Percentiles rank a stretch among this genome's conserved stretches.
Evolutionary conservation across 345 rosid genomes (phyloP).

Genomic region (Aquilaria sinensis): DNA sequence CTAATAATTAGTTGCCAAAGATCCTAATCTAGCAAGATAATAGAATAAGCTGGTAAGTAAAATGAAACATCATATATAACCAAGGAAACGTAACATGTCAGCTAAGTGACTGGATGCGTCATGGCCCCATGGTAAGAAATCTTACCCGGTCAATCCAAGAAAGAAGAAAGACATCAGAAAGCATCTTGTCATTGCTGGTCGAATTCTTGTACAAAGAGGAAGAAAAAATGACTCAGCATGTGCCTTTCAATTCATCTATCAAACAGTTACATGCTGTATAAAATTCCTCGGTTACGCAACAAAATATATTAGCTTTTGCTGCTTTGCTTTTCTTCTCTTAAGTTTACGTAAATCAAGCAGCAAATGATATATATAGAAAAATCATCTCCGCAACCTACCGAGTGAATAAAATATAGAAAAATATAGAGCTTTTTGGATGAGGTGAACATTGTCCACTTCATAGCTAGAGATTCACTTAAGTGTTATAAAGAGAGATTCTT

Average conservation of each 20-base stretch:
- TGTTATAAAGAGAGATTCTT: too few relatives aligned
- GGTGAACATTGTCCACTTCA: background rate
- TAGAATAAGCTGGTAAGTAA: slow-evolving; percentile 2
- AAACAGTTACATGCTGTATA: too few relatives aligned
- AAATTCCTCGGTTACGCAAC: too few relatives aligned
- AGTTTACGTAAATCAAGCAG: too few relatives aligned
- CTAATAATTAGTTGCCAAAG: slow-evolving; percentile 94
- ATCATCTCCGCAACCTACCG: too few relatives aligned
- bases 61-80: slow-evolving; percentile 9
- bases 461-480: too few relatives aligned
- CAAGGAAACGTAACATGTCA: slow-evolving; percentile 7
- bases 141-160: slow-evolving; percentile 88
- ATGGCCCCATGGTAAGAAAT: slow-evolving; percentile 10
- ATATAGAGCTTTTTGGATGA: slow-evolving; percentile 1
- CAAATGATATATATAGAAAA: too few relatives aligned
- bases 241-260: too few relatives aligned
- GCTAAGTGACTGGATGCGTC: slow-evolving; percentile 3
- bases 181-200: slow-evolving; percentile 64
- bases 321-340: too few relatives aligned
- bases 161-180: slow-evolving; percentile 71
- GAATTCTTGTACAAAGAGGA: slow-evolving; percentile 52
- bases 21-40: slow-evolving; percentile 46
- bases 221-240: slow-evolving; percentile 10
- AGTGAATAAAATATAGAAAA: background rate
- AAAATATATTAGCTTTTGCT: too few relatives aligned